Evolutionary conservation across 441 rosid genomes (phyloP).

Genomic region (Rhodomyrtus psidioides): DNA sequence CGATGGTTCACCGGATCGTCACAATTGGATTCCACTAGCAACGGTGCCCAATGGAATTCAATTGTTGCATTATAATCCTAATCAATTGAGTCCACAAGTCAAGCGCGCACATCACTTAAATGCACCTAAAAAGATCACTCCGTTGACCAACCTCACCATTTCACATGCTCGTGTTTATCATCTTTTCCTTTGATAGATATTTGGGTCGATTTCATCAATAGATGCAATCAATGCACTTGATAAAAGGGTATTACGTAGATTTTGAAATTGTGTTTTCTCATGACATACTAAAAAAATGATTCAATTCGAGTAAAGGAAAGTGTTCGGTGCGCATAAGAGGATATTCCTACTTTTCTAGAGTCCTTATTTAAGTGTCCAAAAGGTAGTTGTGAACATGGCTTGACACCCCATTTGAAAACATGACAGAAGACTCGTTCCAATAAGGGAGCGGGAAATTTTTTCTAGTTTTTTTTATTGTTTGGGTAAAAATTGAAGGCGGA

Average conservation of each 20-base stretch:
- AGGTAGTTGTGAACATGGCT: neutral
- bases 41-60: constrained; percentile 58
- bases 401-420: no score
- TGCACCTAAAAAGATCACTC: neutral
- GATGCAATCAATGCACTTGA: neutral
- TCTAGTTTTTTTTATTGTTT: neutral
- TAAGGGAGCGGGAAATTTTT: neutral
- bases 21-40: constrained; percentile 61
- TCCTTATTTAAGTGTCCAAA: neutral
- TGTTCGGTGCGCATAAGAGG: neutral
- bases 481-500: neutral
- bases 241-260: neutral
- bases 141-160: neutral
- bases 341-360: neutral
- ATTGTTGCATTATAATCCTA: constrained; percentile 57
- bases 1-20: constrained; percentile 50
- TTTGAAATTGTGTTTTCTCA: neutral
- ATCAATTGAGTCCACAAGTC: neutral
- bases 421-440: neutral
- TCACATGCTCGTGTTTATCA: neutral
- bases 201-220: neutral
- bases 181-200: neutral
- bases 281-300: neutral
- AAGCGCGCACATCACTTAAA: neutral
- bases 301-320: neutral